Percentiles rank a stretch among this genome's conserved stretches.
Conservation (phyloP, 352 stramenopile species). For the Pelagophyceae sp. region DNA sequence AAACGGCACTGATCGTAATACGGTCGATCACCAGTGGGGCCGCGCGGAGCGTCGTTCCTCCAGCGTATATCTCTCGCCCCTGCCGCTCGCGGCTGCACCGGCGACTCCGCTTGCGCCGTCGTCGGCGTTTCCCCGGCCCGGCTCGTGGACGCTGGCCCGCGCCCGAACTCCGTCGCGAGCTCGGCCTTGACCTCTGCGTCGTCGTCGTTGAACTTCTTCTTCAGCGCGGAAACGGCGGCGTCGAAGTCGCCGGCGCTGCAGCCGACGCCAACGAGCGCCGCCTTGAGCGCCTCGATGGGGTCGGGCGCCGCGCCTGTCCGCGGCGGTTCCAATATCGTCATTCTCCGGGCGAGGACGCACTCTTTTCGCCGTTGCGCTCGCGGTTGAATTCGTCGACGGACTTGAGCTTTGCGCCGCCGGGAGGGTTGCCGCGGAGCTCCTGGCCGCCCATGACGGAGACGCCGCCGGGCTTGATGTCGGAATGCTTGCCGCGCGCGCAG, state of each 20-base stretch:
- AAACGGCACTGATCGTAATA: too few species aligned
- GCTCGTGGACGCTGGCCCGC: too few species aligned
- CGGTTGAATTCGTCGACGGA: slow-evolving; percentile 10
- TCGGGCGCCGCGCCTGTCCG: neutral
- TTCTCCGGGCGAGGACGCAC: too few species aligned
- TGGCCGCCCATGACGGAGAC: neutral
- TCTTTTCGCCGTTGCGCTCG: neutral
- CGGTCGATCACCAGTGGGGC: too few species aligned
- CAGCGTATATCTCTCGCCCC: too few species aligned
- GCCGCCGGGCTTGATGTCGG: slow-evolving; percentile 46
- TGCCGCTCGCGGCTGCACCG: too few species aligned
- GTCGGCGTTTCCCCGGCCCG: too few species aligned
- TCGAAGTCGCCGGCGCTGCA: slow-evolving; percentile 4
- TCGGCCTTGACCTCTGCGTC: neutral
- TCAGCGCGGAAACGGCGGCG: neutral
- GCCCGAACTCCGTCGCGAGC: slow-evolving; percentile 11
- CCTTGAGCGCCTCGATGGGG: neutral
- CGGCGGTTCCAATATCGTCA: too few species aligned
- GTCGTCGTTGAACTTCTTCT: slow-evolving; percentile 13
- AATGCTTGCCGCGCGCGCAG: slow-evolving; percentile 48
- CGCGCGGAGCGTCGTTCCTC: too few species aligned
- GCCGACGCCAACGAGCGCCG: slow-evolving; percentile 6
- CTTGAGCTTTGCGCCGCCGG: neutral
- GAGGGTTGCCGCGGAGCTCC: neutral
- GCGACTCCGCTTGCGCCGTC: too few species aligned